Evolutionary conservation across 257 asterid genomes (phyloP), one percentile per base, ranked within the genome.

Genomic region (Anisodus tanguticus): DNA sequence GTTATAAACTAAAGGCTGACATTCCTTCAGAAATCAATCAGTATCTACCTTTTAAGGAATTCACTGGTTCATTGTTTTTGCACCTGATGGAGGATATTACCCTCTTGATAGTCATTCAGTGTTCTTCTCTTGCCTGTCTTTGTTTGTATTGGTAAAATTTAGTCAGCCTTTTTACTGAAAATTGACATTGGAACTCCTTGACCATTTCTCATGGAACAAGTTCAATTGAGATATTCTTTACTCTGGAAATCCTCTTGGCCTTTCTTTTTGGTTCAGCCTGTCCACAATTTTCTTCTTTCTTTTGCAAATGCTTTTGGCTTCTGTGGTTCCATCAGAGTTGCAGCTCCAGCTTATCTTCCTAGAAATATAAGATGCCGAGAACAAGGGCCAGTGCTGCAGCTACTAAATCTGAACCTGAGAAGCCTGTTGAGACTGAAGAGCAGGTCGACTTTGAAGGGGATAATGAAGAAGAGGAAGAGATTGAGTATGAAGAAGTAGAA

Each of bases 401-500:
- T 85, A 37, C 86, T 87, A 91, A 85, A 86, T 85, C 93, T 74
- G 98, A 92, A 89, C 81, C 90, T 31, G 93, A 91, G 89, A 92
- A 90, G 87, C 87, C 89, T 81, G 85, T 85, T 85, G 98, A 93
- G 91, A 70, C 88, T 77, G 98, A 94, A 90, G 98, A 94, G 87
- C 94, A 85, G 84, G 95, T 93, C 62, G 93, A 93, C 86, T 87
- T 85, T 58, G 92, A 90, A 82, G 88, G 76, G 17, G 95, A 92
- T 85, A 90, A 93, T 81, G 98, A 95, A 54, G 84, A 82, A 51
- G 97, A 93, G 85, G 98, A 95, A 84, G 98, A 95, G 85, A 90
- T 92, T 86, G 98, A 95, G 88, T 93, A 94, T 87, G 98, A 95
- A 85, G 98, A 94, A 89, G 93, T 92, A 80, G 98, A 95, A 89